These are phyloP conservation scores for Myrica gale DNA, from an alignment of 306 rosid genomes.

Conservation along the genomic window DNA sequence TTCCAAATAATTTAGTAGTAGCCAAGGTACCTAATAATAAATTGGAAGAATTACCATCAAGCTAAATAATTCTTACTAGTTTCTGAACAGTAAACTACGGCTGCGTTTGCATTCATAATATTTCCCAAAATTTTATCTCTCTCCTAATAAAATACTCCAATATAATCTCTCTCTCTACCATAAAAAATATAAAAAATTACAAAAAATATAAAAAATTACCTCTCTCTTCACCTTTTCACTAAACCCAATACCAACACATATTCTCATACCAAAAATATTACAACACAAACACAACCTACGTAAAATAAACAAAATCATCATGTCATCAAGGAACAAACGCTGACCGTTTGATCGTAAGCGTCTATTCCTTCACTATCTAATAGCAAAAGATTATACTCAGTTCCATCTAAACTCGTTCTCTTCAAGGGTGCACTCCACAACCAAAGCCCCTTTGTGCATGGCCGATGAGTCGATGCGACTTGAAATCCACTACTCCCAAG, in stretches of 20 bases:
- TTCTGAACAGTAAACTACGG: not conserved
- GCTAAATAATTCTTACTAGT: not conserved
- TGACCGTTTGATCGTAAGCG: constrained; percentile 92
- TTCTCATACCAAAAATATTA: too few species aligned
- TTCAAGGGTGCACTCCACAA: constrained; percentile 88
- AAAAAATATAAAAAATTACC: too few species aligned
- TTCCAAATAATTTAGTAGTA: not conserved
- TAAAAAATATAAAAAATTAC: too few species aligned
- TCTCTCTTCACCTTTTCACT: too few species aligned
- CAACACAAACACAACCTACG: too few species aligned
- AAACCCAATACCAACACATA: too few species aligned
- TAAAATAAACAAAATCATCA: not conserved
- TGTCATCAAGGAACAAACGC: constrained; percentile 21
- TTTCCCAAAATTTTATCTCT: too few species aligned
- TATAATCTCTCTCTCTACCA: too few species aligned
- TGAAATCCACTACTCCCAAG: constrained; percentile 93
- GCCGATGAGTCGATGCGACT: constrained; percentile 87
- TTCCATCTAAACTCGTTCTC: constrained; percentile 92
- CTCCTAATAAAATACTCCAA: too few species aligned
- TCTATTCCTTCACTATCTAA: constrained; percentile 96
- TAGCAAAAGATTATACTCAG: constrained; percentile 77
- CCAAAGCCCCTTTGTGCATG: constrained; percentile 98
- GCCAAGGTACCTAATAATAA: not conserved
- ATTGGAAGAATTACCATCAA: constrained; percentile 3
- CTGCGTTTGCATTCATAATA: too few species aligned